Percentiles rank a stretch among this genome's conserved stretches.
phyloP scores from a whole-genome alignment of 306 rosid species.

The Cucurbita argyrosperma region DNA sequence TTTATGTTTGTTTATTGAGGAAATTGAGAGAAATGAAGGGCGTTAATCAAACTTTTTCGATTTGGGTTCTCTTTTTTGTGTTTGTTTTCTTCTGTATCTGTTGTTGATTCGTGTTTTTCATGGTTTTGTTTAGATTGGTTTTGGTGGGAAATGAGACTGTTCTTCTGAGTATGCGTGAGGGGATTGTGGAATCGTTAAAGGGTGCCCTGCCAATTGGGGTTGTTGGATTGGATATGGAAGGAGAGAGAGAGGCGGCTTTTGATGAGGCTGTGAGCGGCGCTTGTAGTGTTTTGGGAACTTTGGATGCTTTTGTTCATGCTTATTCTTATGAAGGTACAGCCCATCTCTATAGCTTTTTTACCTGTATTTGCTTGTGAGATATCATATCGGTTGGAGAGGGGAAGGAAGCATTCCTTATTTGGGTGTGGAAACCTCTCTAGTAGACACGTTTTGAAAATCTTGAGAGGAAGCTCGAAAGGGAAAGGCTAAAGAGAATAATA shows the following conservation, averaged over 20 bases:
- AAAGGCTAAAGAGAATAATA: too few species aligned
- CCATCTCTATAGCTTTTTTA: background rate
- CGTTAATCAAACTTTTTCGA: background rate
- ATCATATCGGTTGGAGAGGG: too few species aligned
- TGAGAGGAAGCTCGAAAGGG: too few species aligned
- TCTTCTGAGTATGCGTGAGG: constrained; percentile 16
- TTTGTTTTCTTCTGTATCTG: background rate
- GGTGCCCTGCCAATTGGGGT: constrained; percentile 27
- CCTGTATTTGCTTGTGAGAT: background rate
- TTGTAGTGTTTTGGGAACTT: constrained; percentile 33
- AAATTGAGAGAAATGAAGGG: background rate
- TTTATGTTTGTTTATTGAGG: background rate
- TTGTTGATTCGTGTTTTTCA: background rate
- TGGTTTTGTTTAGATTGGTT: constrained; percentile 35
- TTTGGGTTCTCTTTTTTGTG: background rate
- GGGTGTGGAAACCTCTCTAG: too few species aligned
- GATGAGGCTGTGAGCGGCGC: constrained; percentile 49
- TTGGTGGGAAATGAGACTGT: constrained; percentile 50
- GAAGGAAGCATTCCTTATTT: too few species aligned
- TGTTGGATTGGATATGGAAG: constrained; percentile 50
- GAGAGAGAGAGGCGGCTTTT: constrained; percentile 29
- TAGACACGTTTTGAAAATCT: too few species aligned
- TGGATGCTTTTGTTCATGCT: constrained; percentile 72
- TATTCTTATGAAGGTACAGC: constrained; percentile 52
- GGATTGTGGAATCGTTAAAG: constrained; percentile 21